These are phyloP conservation scores for Zygosaccharomyces bisporus DNA, from an alignment of 805 yeast genomes.

Conservation along the genomic window DNA sequence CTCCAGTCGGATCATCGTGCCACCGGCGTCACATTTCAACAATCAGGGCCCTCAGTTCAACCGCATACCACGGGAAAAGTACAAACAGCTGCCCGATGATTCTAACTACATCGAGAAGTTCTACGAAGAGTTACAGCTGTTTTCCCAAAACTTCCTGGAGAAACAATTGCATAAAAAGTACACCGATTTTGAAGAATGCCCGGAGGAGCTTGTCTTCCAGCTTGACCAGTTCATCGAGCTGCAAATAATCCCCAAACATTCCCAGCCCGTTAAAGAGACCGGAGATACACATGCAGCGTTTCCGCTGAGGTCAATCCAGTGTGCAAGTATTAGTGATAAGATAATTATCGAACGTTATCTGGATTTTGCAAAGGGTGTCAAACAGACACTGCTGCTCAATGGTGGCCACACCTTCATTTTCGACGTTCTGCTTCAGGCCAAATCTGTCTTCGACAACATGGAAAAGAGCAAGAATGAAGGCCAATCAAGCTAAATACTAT, in stretches of 20 bases:
- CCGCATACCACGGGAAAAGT: slow-evolving; percentile 27
- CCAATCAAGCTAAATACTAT: neutral
- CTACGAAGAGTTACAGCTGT: slow-evolving; percentile 39
- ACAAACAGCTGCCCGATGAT: slow-evolving; percentile 51
- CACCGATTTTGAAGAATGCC: slow-evolving; percentile 39
- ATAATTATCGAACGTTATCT: slow-evolving; percentile 30
- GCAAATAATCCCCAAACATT: slow-evolving; percentile 28
- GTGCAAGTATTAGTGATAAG: slow-evolving; percentile 19
- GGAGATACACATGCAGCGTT: slow-evolving; percentile 1
- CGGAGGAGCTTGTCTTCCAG: slow-evolving; percentile 39
- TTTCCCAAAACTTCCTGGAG: slow-evolving; percentile 20
- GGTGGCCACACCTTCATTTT: slow-evolving; percentile 58
- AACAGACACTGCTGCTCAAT: slow-evolving; percentile 45
- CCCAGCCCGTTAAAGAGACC: slow-evolving; percentile 6
- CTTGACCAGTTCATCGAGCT: slow-evolving; percentile 39
- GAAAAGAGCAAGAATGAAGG: slow-evolving; percentile 7
- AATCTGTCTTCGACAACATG: slow-evolving; percentile 41
- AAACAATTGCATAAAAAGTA: slow-evolving; percentile 31
- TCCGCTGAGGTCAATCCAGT: slow-evolving; percentile 10
- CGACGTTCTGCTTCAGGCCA: slow-evolving; percentile 53
- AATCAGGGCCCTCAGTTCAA: slow-evolving; percentile 5
- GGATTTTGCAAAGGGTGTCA: slow-evolving; percentile 42
- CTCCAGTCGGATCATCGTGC: slow-evolving; percentile 23
- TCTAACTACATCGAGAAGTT: slow-evolving; percentile 50
- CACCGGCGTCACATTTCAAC: slow-evolving; percentile 21